Evolutionary conservation across 306 rosid genomes (phyloP).

Genomic region (Quercus gilva): DNA sequence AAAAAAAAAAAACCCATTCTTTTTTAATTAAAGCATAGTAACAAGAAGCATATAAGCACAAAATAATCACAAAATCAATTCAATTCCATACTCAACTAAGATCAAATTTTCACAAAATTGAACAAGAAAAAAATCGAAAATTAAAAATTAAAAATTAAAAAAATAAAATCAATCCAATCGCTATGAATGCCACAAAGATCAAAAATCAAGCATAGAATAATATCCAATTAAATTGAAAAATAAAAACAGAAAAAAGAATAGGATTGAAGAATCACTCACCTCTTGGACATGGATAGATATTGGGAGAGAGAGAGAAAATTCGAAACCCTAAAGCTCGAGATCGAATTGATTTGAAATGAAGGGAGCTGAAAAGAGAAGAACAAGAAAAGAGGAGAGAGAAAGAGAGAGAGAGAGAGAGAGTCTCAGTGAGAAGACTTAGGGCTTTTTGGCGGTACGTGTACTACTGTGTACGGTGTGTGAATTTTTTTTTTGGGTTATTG

Average conservation of each 20-base stretch:
- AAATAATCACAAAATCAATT: not conserved
- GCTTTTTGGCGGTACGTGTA: slow-evolving; percentile 18
- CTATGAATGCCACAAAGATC: too few relatives aligned
- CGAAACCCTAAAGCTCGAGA: not conserved
- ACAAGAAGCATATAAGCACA: too few relatives aligned
- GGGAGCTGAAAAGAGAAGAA: not conserved
- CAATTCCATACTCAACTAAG: not conserved
- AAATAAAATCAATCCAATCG: not conserved
- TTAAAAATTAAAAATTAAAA: not conserved
- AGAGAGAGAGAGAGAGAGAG: not conserved
- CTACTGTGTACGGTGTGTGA: not conserved
- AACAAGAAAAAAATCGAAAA: not conserved
- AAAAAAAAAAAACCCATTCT: too few relatives aligned
- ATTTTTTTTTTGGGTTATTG: not conserved
- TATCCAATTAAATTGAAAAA: not conserved
- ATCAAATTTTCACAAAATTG: not conserved
- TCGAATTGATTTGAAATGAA: not conserved
- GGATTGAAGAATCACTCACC: slow-evolving; percentile 33
- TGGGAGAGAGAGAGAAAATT: not conserved
- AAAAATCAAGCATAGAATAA: not conserved
- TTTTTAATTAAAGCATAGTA: too few relatives aligned
- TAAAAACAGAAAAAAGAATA: not conserved
- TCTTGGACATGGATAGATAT: slow-evolving; percentile 55
- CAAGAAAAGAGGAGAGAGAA: not conserved
- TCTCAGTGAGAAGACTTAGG: not conserved